Percentiles rank a stretch among this genome's conserved stretches.
Conservation (phyloP, 768 basidiomycete species). For the Paxillus rubicundulus region DNA sequence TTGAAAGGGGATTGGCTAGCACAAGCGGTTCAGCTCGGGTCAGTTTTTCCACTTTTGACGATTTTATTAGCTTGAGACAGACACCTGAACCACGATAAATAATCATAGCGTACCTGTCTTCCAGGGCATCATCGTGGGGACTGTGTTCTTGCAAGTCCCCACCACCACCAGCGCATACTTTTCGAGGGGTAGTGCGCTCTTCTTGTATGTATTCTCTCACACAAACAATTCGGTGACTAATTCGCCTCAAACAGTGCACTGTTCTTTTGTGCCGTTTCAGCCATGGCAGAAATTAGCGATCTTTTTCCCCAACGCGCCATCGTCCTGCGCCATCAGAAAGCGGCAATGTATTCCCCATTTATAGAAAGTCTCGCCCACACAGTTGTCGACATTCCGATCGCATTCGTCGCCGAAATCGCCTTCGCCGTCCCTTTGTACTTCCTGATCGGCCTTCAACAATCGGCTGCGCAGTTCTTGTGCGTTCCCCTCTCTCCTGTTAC, state of each 20-base stretch:
- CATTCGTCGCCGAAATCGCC: conserved; percentile 17
- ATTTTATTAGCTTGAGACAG: conserved; percentile 5
- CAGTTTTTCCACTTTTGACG: conserved; percentile 14
- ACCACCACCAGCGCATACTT: conserved; percentile 32
- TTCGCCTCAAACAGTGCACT: conserved; percentile 28
- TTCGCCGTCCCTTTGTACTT: conserved; percentile 17
- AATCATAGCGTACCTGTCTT: conserved; percentile 35
- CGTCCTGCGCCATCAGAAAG: conserved; percentile 40
- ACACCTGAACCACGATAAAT: neutral
- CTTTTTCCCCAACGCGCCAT: conserved; percentile 45
- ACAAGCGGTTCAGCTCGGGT: conserved; percentile 38
- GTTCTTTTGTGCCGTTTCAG: conserved; percentile 51
- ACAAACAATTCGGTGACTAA: neutral
- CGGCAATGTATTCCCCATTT: conserved; percentile 50
- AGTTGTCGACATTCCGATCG: conserved; percentile 46
- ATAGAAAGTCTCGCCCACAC: conserved; percentile 43
- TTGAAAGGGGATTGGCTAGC: conserved; percentile 39
- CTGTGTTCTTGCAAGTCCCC: conserved; percentile 42
- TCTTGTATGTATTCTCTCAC: conserved; percentile 50
- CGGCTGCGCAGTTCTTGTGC: conserved; percentile 21
- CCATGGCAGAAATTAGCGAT: conserved; percentile 52
- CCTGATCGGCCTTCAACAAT: conserved; percentile 17
- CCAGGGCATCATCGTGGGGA: conserved; percentile 24
- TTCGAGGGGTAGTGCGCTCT: conserved; percentile 74
- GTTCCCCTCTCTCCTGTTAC: neutral